Evolutionary conservation across 495 filamentous ascomycete species (phyloP).

Genomic region (Neurospora africana): DNA sequence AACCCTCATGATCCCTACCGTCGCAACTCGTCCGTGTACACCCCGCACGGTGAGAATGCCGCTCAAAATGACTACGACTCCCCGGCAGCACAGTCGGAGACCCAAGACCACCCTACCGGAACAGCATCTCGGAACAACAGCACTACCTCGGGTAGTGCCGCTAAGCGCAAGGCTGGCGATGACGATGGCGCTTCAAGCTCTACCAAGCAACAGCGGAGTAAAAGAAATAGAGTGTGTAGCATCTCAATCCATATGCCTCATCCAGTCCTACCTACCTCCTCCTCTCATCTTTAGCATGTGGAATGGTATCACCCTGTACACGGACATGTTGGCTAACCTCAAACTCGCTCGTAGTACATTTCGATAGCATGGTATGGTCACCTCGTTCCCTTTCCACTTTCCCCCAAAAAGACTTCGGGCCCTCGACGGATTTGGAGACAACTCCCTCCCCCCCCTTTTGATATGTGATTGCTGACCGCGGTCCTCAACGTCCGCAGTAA

Average conservation of each 20-base stretch:
- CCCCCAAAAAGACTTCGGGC: background rate
- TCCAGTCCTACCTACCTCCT: background rate
- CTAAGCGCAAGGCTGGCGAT: constrained; percentile 6
- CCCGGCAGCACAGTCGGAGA: constrained; percentile 1
- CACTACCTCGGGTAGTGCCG: background rate
- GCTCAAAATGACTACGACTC: constrained; percentile 7
- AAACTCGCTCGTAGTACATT: constrained; percentile 51
- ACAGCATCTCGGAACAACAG: constrained; percentile 20
- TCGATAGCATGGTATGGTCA: constrained; percentile 74
- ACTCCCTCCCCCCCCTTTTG: background rate
- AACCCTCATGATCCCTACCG: background rate
- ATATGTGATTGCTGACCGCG: background rate
- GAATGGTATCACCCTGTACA: background rate
- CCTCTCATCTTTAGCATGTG: background rate
- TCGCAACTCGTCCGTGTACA: constrained; percentile 20
- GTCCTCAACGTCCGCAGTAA: constrained; percentile 39
- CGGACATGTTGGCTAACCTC: background rate
- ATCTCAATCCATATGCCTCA: background rate
- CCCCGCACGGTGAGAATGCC: constrained; percentile 28
- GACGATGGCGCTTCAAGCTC: constrained; percentile 24
- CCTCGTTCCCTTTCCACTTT: background rate
- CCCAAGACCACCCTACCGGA: constrained; percentile 2
- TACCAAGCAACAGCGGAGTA: constrained; percentile 44
- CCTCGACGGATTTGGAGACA: background rate
- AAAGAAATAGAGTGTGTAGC: constrained; percentile 43